Base-by-base conservation (phyloP, 2,329 filamentous ascomycete species). In the Tympanopsis confertula region DNA sequence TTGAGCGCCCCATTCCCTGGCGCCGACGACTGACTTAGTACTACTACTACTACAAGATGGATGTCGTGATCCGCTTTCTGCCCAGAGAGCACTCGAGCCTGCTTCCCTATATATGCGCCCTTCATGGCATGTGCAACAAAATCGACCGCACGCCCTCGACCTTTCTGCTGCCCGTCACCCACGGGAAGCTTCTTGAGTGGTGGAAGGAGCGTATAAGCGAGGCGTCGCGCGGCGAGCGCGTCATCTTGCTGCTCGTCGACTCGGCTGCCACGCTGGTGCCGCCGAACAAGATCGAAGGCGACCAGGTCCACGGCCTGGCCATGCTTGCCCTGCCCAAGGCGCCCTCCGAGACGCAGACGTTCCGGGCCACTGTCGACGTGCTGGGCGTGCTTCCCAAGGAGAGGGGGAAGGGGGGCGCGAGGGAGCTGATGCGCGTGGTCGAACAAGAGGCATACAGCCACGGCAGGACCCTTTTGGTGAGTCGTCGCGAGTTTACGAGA, bases 111-210 rank as follows among this genome's bases (percentile, higher is more conserved):
- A 61, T 80, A 14, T 73, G 72, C 24, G 63, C 65, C 35, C 61
- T 80, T 18, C 75, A 79, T 45, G 68, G 64, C 41, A 63, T 66
- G 13, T 78, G 74, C 55, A 74, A 81, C 50, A 69, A 66, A 4
- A 58, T 66, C 41, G 73, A 75, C 54, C 61, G 65, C 48, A 69
- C 67, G 43, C 63, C 74, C 24, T 70, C 70, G 19, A 71, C 65
- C 4, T 80, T 79, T 49, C 58, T 75, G 13, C 71, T 72, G n/a
- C 74, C 75, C 0, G 56, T 79, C 22, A 65, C 65, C 35, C 62
- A 72, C 49, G 59, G 66, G 26, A 72, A 71, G 49, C 66, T 80
- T 28, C 56, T 71, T 20, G 46, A 57, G 5, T 78, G 68, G 63
- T 80, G 74, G 75, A 66, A 68, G 47, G 59, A 63, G 17, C 57